Evolutionary conservation across 306 rosid species (phyloP).

Genomic region (Quillaja saponaria): DNA sequence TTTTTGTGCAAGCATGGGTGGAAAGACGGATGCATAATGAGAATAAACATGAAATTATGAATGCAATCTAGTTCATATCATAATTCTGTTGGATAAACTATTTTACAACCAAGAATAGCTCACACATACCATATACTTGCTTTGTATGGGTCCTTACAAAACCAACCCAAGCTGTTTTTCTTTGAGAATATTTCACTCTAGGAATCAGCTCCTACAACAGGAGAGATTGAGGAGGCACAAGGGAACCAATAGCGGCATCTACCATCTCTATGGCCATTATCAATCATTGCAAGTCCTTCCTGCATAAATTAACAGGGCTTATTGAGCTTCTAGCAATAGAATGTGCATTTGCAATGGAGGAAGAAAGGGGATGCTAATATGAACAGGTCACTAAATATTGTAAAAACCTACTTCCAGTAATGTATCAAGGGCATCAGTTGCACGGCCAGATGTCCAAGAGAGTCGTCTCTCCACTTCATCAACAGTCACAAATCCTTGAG

Average conservation of each 20-base stretch:
- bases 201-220: slow-evolving; percentile 50
- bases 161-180: slow-evolving; percentile 23
- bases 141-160: slow-evolving; percentile 18
- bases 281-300: slow-evolving; percentile 99
- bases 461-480: slow-evolving; percentile 75
- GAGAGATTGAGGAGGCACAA: slow-evolving; percentile 77
- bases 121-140: not conserved
- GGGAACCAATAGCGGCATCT: slow-evolving; percentile 90
- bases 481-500: slow-evolving; percentile 85
- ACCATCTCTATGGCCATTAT: slow-evolving; percentile 93
- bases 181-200: slow-evolving; percentile 8
- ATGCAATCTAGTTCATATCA: not conserved
- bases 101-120: slow-evolving; percentile 13
- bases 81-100: slow-evolving; percentile 2
- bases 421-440: slow-evolving; percentile 87
- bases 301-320: slow-evolving; percentile 35
- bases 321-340: not conserved
- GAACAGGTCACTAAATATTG: not conserved
- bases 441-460: slow-evolving; percentile 88
- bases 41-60: slow-evolving; percentile 24
- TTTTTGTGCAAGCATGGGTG: no score
- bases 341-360: slow-evolving; percentile 1
- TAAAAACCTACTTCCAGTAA: slow-evolving; percentile 66
- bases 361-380: not conserved
- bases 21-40: no score